Evolutionary conservation across 2,329 filamentous ascomycete genomes (phyloP).

Genomic region (Coniochaeta prunicola): DNA sequence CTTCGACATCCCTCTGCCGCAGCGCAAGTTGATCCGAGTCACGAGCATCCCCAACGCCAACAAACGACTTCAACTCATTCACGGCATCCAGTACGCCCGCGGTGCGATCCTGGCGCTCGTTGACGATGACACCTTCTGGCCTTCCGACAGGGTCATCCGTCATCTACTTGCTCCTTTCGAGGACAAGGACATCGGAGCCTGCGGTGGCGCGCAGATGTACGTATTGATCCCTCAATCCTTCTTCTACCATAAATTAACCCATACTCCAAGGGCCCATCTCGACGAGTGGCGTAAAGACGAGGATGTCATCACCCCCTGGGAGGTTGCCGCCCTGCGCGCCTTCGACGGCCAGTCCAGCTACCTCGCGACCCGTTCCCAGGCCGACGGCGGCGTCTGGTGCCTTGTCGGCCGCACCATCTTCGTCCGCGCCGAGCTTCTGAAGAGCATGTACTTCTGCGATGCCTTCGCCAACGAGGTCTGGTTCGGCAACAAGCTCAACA

Average conservation of each 20-base stretch:
- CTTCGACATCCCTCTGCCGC: background rate
- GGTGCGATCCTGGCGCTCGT: constrained; percentile 17
- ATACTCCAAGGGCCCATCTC: background rate
- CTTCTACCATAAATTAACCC: too few relatives aligned
- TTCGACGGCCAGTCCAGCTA: constrained; percentile 12
- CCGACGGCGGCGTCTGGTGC: constrained; percentile 18
- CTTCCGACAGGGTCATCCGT: constrained; percentile 4
- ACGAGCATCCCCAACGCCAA: constrained; percentile 11
- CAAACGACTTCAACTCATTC: constrained; percentile 18
- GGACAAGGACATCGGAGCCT: constrained; percentile 13
- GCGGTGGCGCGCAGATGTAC: constrained; percentile 8
- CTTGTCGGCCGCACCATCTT: constrained; percentile 20
- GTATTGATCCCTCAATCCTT: background rate
- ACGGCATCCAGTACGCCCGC: constrained; percentile 12
- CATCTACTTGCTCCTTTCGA: constrained; percentile 20
- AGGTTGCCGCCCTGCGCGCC: constrained; percentile 18
- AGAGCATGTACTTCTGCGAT: constrained; percentile 14
- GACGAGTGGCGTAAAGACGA: constrained; percentile 8
- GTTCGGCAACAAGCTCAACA: constrained; percentile 13
- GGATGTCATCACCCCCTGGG: constrained; percentile 16
- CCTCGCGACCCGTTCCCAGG: constrained; percentile 11
- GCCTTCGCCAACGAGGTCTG: constrained; percentile 15
- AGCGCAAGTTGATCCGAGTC: constrained; percentile 8
- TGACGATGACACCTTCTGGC: constrained; percentile 21
- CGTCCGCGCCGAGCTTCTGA: constrained; percentile 15